Conservation (phyloP, 2,329 filamentous ascomycete species). For the Cladophialophora exuberans region DNA sequence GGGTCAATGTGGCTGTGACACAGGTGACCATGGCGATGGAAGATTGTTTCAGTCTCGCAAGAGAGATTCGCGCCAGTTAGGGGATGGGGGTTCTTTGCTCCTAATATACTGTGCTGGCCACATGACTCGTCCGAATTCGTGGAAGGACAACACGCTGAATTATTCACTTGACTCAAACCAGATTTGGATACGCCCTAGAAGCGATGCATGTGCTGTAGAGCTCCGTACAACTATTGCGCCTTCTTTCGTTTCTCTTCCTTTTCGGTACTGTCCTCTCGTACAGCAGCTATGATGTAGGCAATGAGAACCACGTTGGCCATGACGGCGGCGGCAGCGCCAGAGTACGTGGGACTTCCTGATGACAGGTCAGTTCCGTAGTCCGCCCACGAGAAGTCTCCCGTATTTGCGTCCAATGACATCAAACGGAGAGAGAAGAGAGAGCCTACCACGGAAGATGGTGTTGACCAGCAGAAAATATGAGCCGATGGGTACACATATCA, state of each 20-base stretch:
- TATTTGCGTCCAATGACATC: background rate
- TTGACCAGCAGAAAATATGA: conserved; percentile 85
- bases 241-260: conserved; percentile 65
- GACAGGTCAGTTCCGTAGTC: background rate
- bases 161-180: too few relatives aligned
- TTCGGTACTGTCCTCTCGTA: conserved; percentile 82
- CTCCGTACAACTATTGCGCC: conserved; percentile 39
- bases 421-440: background rate
- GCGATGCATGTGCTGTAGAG: too few relatives aligned
- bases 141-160: background rate
- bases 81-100: background rate
- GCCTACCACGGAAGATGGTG: conserved; percentile 72
- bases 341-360: conserved; percentile 83
- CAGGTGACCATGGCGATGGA: background rate
- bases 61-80: background rate
- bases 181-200: too few relatives aligned
- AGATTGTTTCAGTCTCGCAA: background rate
- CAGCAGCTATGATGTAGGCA: conserved; percentile 87
- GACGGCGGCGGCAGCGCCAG: conserved; percentile 81
- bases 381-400: too few relatives aligned
- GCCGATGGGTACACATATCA: conserved; percentile 84
- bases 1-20: conserved; percentile 2
- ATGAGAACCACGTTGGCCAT: conserved; percentile 91
- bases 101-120: conserved; percentile 13
- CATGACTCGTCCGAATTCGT: conserved; percentile 1